A percentile compares a stretch with the other conserved stretches of the same genome.
These are phyloP conservation scores for Annulohypoxylon maeteangense DNA, from an alignment of 495 filamentous ascomycete genomes.

Conservation along the genomic window DNA sequence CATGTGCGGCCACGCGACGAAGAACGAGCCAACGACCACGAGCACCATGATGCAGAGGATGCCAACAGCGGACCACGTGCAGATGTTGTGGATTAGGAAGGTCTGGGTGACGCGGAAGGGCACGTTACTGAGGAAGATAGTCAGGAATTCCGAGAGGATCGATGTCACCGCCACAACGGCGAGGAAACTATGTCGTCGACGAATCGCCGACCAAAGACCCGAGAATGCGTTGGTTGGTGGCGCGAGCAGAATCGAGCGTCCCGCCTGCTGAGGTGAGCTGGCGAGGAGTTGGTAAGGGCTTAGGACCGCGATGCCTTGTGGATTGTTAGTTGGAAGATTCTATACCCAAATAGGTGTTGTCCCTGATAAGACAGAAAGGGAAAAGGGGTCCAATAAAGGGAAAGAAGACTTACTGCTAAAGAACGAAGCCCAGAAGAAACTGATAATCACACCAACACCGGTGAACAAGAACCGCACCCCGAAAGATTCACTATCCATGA, in stretches of 20 bases:
- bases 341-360: neutral
- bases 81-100: constrained; percentile 46
- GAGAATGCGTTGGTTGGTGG: constrained; percentile 51
- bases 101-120: constrained; percentile 53
- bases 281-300: constrained; percentile 49
- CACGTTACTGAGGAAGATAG: constrained; percentile 53
- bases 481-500: constrained; percentile 57
- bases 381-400: neutral
- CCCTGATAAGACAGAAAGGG: neutral
- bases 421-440: constrained; percentile 55
- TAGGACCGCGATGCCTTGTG: constrained; percentile 34
- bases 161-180: constrained; percentile 48
- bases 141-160: constrained; percentile 51
- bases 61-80: constrained; percentile 48
- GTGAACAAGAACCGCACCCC: constrained; percentile 60
- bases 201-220: constrained; percentile 50
- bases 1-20: constrained; percentile 47
- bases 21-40: constrained; percentile 45
- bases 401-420: constrained; percentile 46
- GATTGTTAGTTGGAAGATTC: neutral
- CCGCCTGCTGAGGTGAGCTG: constrained; percentile 37
- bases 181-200: constrained; percentile 45
- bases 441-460: constrained; percentile 52
- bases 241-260: constrained; percentile 50
- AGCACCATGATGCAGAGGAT: constrained; percentile 53